Conservation (phyloP, 495 filamentous ascomycete genomes). For the Annulohypoxylon maeteangense region DNA sequence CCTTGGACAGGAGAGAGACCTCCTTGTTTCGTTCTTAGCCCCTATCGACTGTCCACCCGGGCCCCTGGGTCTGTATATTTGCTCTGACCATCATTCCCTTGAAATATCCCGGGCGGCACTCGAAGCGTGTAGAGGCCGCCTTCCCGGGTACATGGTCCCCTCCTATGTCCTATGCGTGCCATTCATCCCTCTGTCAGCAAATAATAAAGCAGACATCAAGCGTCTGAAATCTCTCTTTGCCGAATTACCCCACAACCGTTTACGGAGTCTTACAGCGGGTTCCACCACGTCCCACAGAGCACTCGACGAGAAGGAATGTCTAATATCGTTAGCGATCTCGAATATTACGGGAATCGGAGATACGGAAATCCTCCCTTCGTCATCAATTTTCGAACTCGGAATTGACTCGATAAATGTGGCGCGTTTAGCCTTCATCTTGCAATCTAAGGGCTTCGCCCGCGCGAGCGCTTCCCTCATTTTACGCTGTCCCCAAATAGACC, state of each 20-base stretch:
- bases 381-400: constrained; percentile 83
- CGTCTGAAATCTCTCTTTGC: constrained; percentile 68
- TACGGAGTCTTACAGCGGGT: constrained; percentile 53
- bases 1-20: constrained; percentile 69
- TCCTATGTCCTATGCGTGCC: constrained; percentile 74
- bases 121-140: constrained; percentile 65
- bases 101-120: constrained; percentile 49
- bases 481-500: constrained; percentile 65
- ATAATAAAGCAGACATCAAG: constrained; percentile 80
- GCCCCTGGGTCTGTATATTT: constrained; percentile 43
- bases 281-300: constrained; percentile 43
- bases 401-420: constrained; percentile 85
- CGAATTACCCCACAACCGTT: constrained; percentile 66
- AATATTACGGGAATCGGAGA: constrained; percentile 56
- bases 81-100: constrained; percentile 37
- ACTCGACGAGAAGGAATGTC: constrained; percentile 54
- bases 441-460: constrained; percentile 61
- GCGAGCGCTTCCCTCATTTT: constrained; percentile 73
- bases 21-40: constrained; percentile 77
- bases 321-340: constrained; percentile 64
- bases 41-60: constrained; percentile 10
- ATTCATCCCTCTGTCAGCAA: constrained; percentile 72
- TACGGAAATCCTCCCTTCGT: constrained; percentile 59
- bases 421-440: constrained; percentile 65
- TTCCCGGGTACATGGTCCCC: constrained; percentile 82